Evolutionary conservation across 108 stramenopile genomes (phyloP), one percentile per base, ranked within the genome.

Genomic region (Schizochytrium sp.): DNA sequence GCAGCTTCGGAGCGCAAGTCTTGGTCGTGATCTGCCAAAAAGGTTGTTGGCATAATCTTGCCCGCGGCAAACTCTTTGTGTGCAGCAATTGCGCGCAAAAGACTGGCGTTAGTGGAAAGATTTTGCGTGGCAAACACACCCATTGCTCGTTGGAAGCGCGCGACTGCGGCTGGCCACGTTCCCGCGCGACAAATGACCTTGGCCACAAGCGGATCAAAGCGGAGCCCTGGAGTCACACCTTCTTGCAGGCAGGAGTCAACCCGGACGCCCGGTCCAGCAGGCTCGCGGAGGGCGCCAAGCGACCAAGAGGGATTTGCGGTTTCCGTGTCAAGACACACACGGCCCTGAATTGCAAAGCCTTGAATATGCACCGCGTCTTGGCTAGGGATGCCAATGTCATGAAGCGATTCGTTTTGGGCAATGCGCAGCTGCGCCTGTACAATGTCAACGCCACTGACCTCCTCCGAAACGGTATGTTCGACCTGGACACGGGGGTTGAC

Each of bases 401-500:
- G 93, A 28, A 98, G 94, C 45, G 95, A 92, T 8, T 94, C 95
- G 41, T 97, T 97, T 19, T 91, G 94, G 23, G 97, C 98, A 91
- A 98, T 97, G 51, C 93, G 94, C 87, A 98, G 94, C 90, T 97
- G 97, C 5, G 96, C 90, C 92, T 97, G 96, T 25, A 98, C 98
- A n/a, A 98, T 87, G 89, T 98, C 98, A 60, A 97, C 93, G 58
- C 97, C 97, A 47, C 97, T 97, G 25, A 97, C 96, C 94, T 97
- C 96, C 91, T 98, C 98, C 8, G 98, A 97, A 51, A 98, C 97
- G 5, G 98, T 98, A 93, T 98, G 98, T 87, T 98, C 98, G 72
- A 98, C 98, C 94, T 96, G 95, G 51, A 92, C 91, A 59, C 92
- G 95, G 25, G 97, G 96, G 89, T 98, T 98, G 18, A 98, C 96